These are phyloP conservation scores for Bauhinia variegata DNA, from an alignment of 306 rosid species.

Conservation along the genomic window DNA sequence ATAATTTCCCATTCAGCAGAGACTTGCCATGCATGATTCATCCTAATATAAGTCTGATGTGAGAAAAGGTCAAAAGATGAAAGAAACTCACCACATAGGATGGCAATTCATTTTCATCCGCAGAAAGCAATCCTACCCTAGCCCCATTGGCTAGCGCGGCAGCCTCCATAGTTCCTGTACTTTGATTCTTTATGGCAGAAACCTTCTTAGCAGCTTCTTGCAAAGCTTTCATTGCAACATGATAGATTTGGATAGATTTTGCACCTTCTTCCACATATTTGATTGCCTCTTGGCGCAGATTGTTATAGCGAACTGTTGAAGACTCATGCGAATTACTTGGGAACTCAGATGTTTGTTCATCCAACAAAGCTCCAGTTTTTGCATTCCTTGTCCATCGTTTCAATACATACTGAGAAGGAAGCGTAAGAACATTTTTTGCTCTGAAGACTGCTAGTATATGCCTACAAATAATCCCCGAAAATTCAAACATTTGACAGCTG, in stretches of 20 bases:
- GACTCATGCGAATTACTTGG: slow-evolving; percentile 60
- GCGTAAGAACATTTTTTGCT: slow-evolving; percentile 80
- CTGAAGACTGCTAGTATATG: slow-evolving; percentile 83
- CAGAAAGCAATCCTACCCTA: slow-evolving; percentile 55
- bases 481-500: slow-evolving; percentile 90
- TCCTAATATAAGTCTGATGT: background rate
- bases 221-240: slow-evolving; percentile 82
- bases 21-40: background rate
- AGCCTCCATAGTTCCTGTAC: slow-evolving; percentile 49
- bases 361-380: slow-evolving; percentile 59
- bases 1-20: slow-evolving; percentile 6
- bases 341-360: slow-evolving; percentile 54
- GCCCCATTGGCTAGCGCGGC: slow-evolving; percentile 58
- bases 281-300: slow-evolving; percentile 83
- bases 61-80: slow-evolving; percentile 24
- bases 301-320: slow-evolving; percentile 64
- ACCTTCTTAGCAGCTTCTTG: slow-evolving; percentile 80
- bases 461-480: slow-evolving; percentile 84
- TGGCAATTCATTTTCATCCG: slow-evolving; percentile 53
- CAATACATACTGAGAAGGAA: slow-evolving; percentile 81
- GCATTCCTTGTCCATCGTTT: slow-evolving; percentile 91
- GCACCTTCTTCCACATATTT: slow-evolving; percentile 93
- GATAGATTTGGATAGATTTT: slow-evolving; percentile 77
- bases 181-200: slow-evolving; percentile 52
- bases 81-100: slow-evolving; percentile 55